These are phyloP conservation scores for Phytophthora rubi DNA, from an alignment of 352 stramenopile genomes.

Conservation along the genomic window DNA sequence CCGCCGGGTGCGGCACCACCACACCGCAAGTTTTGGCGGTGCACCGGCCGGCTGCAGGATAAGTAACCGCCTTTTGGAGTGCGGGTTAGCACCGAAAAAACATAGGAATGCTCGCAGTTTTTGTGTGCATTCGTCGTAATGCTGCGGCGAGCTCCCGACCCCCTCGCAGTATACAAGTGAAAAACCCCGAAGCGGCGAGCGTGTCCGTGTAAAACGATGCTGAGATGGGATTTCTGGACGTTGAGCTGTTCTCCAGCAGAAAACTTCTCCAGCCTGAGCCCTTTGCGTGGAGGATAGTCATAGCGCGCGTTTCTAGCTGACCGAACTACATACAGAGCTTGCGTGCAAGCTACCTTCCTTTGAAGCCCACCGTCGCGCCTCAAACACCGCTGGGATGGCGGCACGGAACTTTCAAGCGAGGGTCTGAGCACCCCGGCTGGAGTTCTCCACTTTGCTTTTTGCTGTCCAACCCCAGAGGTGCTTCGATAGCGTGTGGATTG, in stretches of 20 bases:
- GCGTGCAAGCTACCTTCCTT: slow-evolving; percentile 19
- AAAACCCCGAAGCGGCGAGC: slow-evolving; percentile 1
- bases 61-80: slow-evolving; percentile 2
- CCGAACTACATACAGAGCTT: slow-evolving; percentile 40
- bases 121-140: slow-evolving; percentile 12
- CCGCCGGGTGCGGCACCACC: neutral
- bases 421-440: neutral
- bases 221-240: slow-evolving; percentile 15
- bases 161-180: slow-evolving; percentile 10
- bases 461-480: slow-evolving; percentile 13
- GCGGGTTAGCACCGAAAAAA: slow-evolving; percentile 2
- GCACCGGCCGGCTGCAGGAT: neutral
- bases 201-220: slow-evolving; percentile 27
- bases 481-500: neutral
- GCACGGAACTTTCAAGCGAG: slow-evolving; percentile 11
- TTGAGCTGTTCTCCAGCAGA: slow-evolving; percentile 11
- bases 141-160: slow-evolving; percentile 1
- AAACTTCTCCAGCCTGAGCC: slow-evolving; percentile 9
- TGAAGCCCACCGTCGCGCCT: slow-evolving; percentile 13
- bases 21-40: slow-evolving; percentile 14
- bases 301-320: slow-evolving; percentile 39
- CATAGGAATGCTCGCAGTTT: neutral
- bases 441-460: slow-evolving; percentile 32
- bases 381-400: slow-evolving; percentile 21
- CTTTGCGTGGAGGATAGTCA: slow-evolving; percentile 32